A percentile compares a stretch with the other conserved stretches of the same genome.
Conservation (phyloP, 768 basidiomycete genomes). For the Hypsizygus marmoreus region DNA sequence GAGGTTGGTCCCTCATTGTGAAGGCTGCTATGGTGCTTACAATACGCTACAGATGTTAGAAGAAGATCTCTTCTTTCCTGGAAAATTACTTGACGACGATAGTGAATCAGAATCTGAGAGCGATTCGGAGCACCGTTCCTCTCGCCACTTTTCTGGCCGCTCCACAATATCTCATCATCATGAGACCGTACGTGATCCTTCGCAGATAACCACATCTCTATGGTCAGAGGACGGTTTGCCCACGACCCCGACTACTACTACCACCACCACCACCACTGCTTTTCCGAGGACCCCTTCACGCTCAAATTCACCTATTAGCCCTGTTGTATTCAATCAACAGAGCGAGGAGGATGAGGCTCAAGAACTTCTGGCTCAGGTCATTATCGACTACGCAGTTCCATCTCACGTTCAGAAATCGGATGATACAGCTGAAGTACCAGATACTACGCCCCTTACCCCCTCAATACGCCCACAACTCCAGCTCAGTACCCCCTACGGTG, state of each 20-base stretch:
- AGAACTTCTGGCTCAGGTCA: constrained; percentile 16
- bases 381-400: constrained; percentile 14
- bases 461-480: constrained; percentile 2
- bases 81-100: constrained; percentile 42
- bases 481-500: neutral
- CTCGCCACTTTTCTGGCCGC: constrained; percentile 14
- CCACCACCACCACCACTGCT: constrained; percentile 18
- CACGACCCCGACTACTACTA: no score
- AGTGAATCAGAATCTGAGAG: constrained; percentile 27
- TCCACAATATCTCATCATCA: constrained; percentile 5
- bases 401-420: neutral
- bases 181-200: neutral
- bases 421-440: neutral
- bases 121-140: constrained; percentile 24
- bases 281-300: constrained; percentile 24
- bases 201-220: constrained; percentile 8
- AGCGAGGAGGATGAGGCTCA: constrained; percentile 19
- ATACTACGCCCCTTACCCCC: constrained; percentile 1
- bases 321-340: constrained; percentile 19
- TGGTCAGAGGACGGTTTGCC: constrained; percentile 10
- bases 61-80: constrained; percentile 76
- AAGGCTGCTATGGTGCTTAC: no score
- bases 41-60: constrained; percentile 65
- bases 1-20: constrained; percentile 62
- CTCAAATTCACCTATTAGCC: constrained; percentile 23